Evolutionary conservation across 2,329 filamentous ascomycete species (phyloP).

Genomic region (Aureobasidium musti): DNA sequence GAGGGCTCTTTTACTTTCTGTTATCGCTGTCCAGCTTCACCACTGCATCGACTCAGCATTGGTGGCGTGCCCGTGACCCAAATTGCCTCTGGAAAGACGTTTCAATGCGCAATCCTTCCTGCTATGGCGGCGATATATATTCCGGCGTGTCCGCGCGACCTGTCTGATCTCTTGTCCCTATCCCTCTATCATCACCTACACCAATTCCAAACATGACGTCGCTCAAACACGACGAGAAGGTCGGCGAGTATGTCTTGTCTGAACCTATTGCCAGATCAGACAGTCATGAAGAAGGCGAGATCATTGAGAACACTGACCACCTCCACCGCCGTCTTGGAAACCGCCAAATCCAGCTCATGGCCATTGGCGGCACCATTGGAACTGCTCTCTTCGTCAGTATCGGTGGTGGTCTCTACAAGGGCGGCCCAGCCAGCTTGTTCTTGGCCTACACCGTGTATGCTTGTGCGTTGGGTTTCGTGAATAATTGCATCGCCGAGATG

Average conservation of each 20-base stretch:
- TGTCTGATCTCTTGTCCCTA: too few species aligned
- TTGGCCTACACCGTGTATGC: constrained; percentile 61
- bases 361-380: constrained; percentile 53
- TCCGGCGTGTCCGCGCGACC: too few species aligned
- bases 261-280: neutral
- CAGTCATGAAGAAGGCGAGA: constrained; percentile 33
- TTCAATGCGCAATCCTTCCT: too few species aligned
- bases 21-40: neutral
- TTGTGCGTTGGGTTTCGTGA: constrained; percentile 51
- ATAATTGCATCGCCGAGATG: constrained; percentile 66
- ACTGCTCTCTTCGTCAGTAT: constrained; percentile 46
- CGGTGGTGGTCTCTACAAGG: constrained; percentile 39
- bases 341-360: constrained; percentile 43
- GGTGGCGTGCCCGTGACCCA: neutral
- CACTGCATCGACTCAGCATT: neutral
- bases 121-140: too few species aligned
- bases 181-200: too few species aligned
- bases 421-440: constrained; percentile 56
- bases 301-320: constrained; percentile 40
- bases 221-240: neutral
- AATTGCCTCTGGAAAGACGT: too few species aligned
- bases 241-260: neutral
- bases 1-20: neutral
- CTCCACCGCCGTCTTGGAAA: constrained; percentile 56
- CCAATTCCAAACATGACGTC: neutral